Evolutionary conservation across 371 early-diverging fungal species (phyloP).

Genomic region (Rhizopus microsporus): DNA sequence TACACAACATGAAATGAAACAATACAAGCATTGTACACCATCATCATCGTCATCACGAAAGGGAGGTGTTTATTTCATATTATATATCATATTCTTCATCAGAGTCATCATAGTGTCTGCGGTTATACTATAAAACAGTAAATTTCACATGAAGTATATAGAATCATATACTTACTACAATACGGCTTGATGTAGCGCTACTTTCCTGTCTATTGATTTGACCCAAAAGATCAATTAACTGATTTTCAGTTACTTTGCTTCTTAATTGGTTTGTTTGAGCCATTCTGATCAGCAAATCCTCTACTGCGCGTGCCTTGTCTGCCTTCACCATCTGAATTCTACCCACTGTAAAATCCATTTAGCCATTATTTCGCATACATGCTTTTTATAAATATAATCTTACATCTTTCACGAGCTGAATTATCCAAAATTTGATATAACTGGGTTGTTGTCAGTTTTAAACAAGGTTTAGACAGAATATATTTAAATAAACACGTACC

Average conservation of each 20-base stretch:
- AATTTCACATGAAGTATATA: neutral
- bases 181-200: constrained; percentile 65
- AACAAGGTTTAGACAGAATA: neutral
- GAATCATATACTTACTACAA: constrained; percentile 63
- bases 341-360: constrained; percentile 55
- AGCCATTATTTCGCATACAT: neutral
- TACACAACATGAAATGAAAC: too few relatives aligned
- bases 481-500: constrained; percentile 42
- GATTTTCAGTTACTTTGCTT: constrained; percentile 78
- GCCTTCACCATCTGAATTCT: constrained; percentile 90
- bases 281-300: constrained; percentile 89
- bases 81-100: constrained; percentile 73
- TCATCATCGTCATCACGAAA: neutral
- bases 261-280: constrained; percentile 84
- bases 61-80: neutral
- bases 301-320: constrained; percentile 87
- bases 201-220: constrained; percentile 78
- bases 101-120: constrained; percentile 63
- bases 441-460: constrained; percentile 27
- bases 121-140: constrained; percentile 52
- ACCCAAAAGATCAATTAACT: constrained; percentile 83
- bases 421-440: constrained; percentile 82
- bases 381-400: constrained; percentile 14
- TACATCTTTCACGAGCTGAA: constrained; percentile 85
- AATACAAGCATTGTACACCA: neutral